Evolutionary conservation across 2,329 filamentous ascomycete species (phyloP), one percentile per base, ranked within the genome.

Genomic region (Epichloe baconii): DNA sequence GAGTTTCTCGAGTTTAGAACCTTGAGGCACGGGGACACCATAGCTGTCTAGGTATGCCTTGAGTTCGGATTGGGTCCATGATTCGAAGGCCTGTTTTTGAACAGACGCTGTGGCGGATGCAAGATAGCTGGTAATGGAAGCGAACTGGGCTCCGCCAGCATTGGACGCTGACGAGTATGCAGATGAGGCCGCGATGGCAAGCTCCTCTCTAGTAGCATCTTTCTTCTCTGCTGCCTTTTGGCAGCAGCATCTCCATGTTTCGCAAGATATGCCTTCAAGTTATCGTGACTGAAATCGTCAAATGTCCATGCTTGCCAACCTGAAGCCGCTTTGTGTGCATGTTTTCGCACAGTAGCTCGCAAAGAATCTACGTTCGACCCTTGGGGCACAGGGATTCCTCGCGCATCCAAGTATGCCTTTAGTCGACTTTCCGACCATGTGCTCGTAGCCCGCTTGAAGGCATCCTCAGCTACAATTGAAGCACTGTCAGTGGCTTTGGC

Each of bases 31-130:
- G 4, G 73, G 67, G 41, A 91, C 71, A 38, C 87, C 87, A 56
- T 88, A 91, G 55, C 80, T 85, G 63, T 91, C 86, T 6, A 91
- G 77, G 61, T 90, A 91, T 1, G 78, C 71, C 73, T 91, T 90
- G 55, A 93, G 72, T 26, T 91, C 85, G 44, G 76, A 77, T 59
- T 80, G 76, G 51, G 76, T 85, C 86, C 86, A 91, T 1, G 78
- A 79, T 49, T 88, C 80, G 56, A 91, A 91, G 1, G 78, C 72
- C 23, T 68, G 73, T 46, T 80, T 72, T 71, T 87, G 88, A 46
- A 75, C 83, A 10, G 77, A 63, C 52, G 77, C 76, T 4, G 86
- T 87, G 31, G 80, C 80, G 53, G 80, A 71, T 10, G 82, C 70
- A 3, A 90, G 71, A 59, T 86, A 86, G 50, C 78, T 85, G 8